Evolutionary conservation across 805 yeast genomes (phyloP), one percentile per base, ranked within the genome.

Genomic region (Millerozyma acaciae): DNA sequence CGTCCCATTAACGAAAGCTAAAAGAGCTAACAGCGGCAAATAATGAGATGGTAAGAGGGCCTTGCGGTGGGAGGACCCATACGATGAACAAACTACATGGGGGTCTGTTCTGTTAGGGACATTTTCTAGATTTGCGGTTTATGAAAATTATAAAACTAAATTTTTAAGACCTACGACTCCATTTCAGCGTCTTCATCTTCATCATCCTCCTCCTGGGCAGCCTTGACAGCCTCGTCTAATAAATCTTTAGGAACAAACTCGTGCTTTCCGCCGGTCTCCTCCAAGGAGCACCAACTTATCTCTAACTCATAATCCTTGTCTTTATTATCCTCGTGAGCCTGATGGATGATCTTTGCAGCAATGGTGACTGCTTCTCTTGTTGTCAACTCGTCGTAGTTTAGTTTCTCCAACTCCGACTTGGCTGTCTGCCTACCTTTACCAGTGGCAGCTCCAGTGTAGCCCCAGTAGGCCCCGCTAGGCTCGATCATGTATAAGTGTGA

Each of bases 351-450:
- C 59, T 82, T 83, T 4, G 97, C 97, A 20, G 97, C 97, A 53
- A 84, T 84, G 50, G 84, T 88, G 23, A 93, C 83, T 4, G 96
- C 98, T 14, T 89, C 95, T 46, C 63, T 75, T 4, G 80, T 84
- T 6, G 80, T 65, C 45, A 94, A 64, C 43, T 72, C 75, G 34
- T 78, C 80, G 40, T 79, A 68, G 45, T 86, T 82, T 57, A 93
- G 69, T 60, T 93, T 93, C 62, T 93, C 99, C 47, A 93, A 74
- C 63, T 93, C 98, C 18, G 90, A 84, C 64, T 90, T 90, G 31
- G 98, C 98, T n/a, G 86, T 77, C 62, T 93, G 99, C 61, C 97
- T 79, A 30, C 99, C 99, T 60, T 90, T 93, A 43, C 99, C 99
- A 4, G 97, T 78, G 12, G 99, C 98, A 24, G 96, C 95, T 40